Evolutionary conservation across 108 stramenopile genomes (phyloP).

Genomic region (Skeletonema grethae): DNA sequence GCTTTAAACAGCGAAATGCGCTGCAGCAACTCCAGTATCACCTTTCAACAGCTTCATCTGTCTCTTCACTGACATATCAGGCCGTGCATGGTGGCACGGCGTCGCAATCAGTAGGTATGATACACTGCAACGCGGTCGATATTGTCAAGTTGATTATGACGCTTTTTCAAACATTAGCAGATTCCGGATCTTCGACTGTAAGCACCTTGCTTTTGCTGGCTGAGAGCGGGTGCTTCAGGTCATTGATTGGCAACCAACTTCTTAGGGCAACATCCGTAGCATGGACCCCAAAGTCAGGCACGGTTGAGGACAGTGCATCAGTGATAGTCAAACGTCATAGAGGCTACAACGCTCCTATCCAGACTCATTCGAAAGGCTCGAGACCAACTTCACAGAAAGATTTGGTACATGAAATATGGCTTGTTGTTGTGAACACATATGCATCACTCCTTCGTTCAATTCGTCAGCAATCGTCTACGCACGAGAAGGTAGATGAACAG

Average conservation of each 20-base stretch:
- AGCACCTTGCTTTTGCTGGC: slow-evolving; percentile 29
- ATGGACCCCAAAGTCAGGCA: slow-evolving; percentile 6
- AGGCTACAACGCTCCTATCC: slow-evolving; percentile 20
- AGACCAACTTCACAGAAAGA: slow-evolving; percentile 25
- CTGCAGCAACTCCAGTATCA: slow-evolving; percentile 18
- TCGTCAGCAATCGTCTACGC: slow-evolving; percentile 15
- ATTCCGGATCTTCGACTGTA: slow-evolving; percentile 24
- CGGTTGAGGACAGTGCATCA: slow-evolving; percentile 1
- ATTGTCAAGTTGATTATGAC: slow-evolving; percentile 22
- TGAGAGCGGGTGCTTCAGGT: slow-evolving; percentile 25
- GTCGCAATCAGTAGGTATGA: slow-evolving; percentile 11
- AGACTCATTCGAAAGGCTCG: not conserved
- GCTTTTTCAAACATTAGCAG: slow-evolving; percentile 30
- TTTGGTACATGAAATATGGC: slow-evolving; percentile 44
- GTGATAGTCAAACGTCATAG: slow-evolving; percentile 17
- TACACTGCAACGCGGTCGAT: slow-evolving; percentile 37
- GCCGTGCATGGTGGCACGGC: slow-evolving; percentile 20
- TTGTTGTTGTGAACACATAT: slow-evolving; percentile 22
- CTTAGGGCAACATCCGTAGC: slow-evolving; percentile 17
- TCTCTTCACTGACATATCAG: slow-evolving; percentile 41
- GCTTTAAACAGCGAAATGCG: slow-evolving; percentile 37
- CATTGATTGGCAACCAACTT: slow-evolving; percentile 40
- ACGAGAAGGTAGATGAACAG: slow-evolving; percentile 30
- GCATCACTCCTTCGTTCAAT: slow-evolving; percentile 36
- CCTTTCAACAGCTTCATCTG: slow-evolving; percentile 25